These are phyloP conservation scores for Epichloe baconii DNA, from an alignment of 2,329 filamentous ascomycete species.

Conservation along the genomic window DNA sequence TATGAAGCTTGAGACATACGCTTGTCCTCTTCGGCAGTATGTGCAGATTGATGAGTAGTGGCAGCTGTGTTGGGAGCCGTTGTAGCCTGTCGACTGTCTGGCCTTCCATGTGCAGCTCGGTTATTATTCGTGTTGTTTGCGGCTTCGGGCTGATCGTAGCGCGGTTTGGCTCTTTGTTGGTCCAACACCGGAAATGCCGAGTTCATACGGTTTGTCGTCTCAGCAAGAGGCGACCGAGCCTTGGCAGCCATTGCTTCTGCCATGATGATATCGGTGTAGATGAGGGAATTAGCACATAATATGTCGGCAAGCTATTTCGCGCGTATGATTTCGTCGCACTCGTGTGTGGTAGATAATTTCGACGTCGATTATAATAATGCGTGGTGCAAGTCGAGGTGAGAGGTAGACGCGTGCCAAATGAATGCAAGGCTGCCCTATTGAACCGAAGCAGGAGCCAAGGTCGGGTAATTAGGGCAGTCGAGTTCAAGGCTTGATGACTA, in stretches of 20 bases:
- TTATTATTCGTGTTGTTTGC: constrained; percentile 3
- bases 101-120: constrained; percentile 3
- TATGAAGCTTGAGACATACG: constrained; percentile 29
- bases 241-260: constrained; percentile 19
- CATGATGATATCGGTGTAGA: constrained; percentile 12
- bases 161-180: constrained; percentile 17
- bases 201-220: constrained; percentile 35
- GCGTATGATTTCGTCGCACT: constrained; percentile 3
- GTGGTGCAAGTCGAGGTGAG: neutral
- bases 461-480: neutral
- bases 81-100: neutral
- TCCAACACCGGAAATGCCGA: constrained; percentile 20
- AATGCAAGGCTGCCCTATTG: neutral
- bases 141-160: constrained; percentile 13
- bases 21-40: constrained; percentile 21
- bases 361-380: neutral
- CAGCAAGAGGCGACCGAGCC: constrained; percentile 29
- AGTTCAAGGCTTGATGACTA: neutral
- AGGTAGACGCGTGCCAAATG: constrained; percentile 1
- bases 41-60: constrained; percentile 12
- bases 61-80: neutral
- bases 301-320: constrained; percentile 9
- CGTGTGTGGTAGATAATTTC: constrained; percentile 2
- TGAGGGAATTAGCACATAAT: constrained; percentile 23
- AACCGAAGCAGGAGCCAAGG: constrained; percentile 2